Base-by-base conservation (phyloP, 2,329 filamentous ascomycete genomes). In the Biscogniauxia marginata region DNA sequence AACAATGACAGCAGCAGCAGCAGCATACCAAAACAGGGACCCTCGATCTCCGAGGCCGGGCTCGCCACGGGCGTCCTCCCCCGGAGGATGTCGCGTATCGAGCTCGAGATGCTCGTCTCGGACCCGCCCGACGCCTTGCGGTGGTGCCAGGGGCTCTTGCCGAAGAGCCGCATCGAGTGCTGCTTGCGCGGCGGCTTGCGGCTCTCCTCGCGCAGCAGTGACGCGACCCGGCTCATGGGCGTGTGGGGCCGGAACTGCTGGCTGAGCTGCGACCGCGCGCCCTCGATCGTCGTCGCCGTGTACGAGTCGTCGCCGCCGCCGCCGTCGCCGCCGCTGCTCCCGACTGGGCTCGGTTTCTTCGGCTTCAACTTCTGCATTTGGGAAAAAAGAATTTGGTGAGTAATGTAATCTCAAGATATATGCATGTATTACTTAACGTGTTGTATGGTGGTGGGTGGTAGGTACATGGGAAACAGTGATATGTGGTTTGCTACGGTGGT, bases 61-160 rank as follows among this genome's bases (percentile, higher is more conserved):
- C 70, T 72, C 6, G 60, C 58, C 18, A 69, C 67, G 1, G 72
- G 73, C 4, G 73, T 74, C 21, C 62, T 62, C 16, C 73, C 74
- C n/a, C 68, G 70, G 39, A 78, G 65, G 4, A 76, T 64, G 8
- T 75, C 73, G 23, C 71, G 69, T 7, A 78, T 60, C 3, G 77
- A 79, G 58, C 76, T 79, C 8, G 74, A 69, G n/a, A 72, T 68
- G 50, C 71, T 78, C 57, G 62, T 71, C 20, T 67, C 62, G 0
- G 77, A 77, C 3, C 71, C 71, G 7, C 53, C 65, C 0, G 76
- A 78, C 18, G 68, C 62, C 55, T 74, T 77, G 3, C 73, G 71
- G 45, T 73, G 71, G 45, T 70, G 67, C 75, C 76, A 78, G 2
- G 74, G 73, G 8, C 72, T 70, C 44, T 67, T 75, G 4, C 73